phyloP scores from a whole-genome alignment of 1,284 basidiomycete species.

The Ganoderma leucocontextum region DNA sequence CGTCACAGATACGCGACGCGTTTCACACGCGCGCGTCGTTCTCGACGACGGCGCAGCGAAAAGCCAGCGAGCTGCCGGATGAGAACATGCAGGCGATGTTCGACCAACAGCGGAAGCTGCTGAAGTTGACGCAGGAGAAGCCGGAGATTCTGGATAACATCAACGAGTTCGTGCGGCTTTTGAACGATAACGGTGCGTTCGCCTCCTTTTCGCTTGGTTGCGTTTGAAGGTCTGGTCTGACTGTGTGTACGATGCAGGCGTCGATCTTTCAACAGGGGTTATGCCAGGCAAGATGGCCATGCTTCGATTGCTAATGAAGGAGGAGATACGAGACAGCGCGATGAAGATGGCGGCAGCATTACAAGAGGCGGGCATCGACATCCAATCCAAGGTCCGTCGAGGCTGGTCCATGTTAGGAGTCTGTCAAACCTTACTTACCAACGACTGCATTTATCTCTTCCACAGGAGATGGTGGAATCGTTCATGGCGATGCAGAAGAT shows the following conservation, averaged over 20 bases:
- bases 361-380: constrained; percentile 65
- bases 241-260: constrained; percentile 45
- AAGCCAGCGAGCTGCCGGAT: constrained; percentile 44
- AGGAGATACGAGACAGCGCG: constrained; percentile 59
- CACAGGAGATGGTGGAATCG: constrained; percentile 33
- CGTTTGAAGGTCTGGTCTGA: neutral
- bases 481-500: constrained; percentile 31
- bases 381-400: constrained; percentile 50
- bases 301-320: constrained; percentile 56
- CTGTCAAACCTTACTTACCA: neutral
- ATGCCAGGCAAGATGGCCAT: constrained; percentile 52
- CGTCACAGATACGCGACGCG: constrained; percentile 21
- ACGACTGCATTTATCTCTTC: neutral
- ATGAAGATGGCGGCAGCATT: constrained; percentile 59
- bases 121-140: constrained; percentile 57
- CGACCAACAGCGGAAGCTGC: constrained; percentile 53
- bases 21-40: constrained; percentile 25
- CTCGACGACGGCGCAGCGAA: constrained; percentile 31
- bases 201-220: neutral
- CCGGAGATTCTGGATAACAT: constrained; percentile 61
- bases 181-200: constrained; percentile 60
- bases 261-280: constrained; percentile 53
- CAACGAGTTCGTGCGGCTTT: constrained; percentile 51
- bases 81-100: constrained; percentile 46
- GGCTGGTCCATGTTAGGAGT: neutral